Percentiles rank a stretch among this genome's conserved stretches.
Evolutionary conservation across 305 asterid genomes (phyloP).

Genomic region (Plantago lanceolata): DNA sequence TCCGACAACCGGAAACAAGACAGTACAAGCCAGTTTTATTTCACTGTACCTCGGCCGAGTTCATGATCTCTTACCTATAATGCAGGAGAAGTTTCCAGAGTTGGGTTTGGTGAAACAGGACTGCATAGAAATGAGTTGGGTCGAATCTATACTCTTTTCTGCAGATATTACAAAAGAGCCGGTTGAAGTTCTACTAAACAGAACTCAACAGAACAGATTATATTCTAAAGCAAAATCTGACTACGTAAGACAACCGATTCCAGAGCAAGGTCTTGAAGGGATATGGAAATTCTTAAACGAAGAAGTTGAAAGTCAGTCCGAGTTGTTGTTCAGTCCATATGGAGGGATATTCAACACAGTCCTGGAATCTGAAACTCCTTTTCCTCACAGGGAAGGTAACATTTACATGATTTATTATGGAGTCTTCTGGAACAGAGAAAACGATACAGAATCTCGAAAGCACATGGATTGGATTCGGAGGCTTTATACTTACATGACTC

Average conservation of each 20-base stretch:
- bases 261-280: slow-evolving; percentile 22
- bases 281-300: slow-evolving; percentile 27
- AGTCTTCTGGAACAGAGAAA: not conserved
- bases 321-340: slow-evolving; percentile 16
- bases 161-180: slow-evolving; percentile 12
- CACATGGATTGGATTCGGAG: slow-evolving; percentile 4
- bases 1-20: not conserved
- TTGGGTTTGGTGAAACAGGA: slow-evolving; percentile 18
- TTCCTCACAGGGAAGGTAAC: slow-evolving; percentile 28
- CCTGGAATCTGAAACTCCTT: slow-evolving; percentile 21
- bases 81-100: slow-evolving; percentile 23
- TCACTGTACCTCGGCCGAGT: slow-evolving; percentile 1
- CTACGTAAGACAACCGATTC: slow-evolving; percentile 24
- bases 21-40: not conserved
- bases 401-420: slow-evolving; percentile 12
- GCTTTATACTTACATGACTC: slow-evolving; percentile 19
- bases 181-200: slow-evolving; percentile 23
- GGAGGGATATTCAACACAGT: slow-evolving; percentile 18
- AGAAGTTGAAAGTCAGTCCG: not conserved
- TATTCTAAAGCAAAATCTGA: slow-evolving; percentile 34
- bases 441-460: not conserved
- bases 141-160: slow-evolving; percentile 14
- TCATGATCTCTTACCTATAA: slow-evolving; percentile 10
- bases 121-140: slow-evolving; percentile 12
- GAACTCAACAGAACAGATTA: not conserved